Evolutionary conservation across 371 early-diverging fungal genomes (phyloP).

Genomic region (Rhizopus sp.): DNA sequence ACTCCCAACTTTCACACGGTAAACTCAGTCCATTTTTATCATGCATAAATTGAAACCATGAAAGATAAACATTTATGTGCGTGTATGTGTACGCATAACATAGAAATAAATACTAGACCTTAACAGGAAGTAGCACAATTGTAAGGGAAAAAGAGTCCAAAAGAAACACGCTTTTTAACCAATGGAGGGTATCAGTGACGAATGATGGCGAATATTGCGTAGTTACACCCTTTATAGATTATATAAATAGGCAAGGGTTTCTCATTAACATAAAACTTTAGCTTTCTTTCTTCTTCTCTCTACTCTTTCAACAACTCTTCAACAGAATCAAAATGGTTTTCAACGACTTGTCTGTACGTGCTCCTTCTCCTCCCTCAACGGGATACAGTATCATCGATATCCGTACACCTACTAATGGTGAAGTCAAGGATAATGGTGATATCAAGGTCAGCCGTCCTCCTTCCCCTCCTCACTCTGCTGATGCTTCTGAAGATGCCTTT

Average conservation of each 20-base stretch:
- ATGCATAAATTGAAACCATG: no score
- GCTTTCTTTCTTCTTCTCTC: neutral
- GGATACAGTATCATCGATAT: constrained; percentile 47
- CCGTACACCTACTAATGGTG: constrained; percentile 13
- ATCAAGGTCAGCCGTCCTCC: constrained; percentile 12
- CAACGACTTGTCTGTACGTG: constrained; percentile 16
- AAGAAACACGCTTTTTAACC: no score
- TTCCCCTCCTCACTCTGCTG: constrained; percentile 33
- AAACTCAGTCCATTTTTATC: no score
- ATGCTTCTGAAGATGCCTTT: constrained; percentile 45
- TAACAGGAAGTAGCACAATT: no score
- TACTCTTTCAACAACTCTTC: constrained; percentile 15
- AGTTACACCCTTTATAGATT: neutral
- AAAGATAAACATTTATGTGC: no score
- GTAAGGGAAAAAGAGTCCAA: no score
- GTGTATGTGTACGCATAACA: no score
- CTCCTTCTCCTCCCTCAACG: constrained; percentile 30
- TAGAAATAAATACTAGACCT: no score
- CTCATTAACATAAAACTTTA: neutral
- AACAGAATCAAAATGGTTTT: constrained; percentile 17
- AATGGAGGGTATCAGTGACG: neutral
- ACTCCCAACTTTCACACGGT: no score
- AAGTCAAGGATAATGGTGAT: neutral
- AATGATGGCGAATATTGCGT: constrained; percentile 1
- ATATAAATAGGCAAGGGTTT: neutral